phyloP scores from a whole-genome alignment of 306 rosid genomes.

The Sicyos baderoa region DNA sequence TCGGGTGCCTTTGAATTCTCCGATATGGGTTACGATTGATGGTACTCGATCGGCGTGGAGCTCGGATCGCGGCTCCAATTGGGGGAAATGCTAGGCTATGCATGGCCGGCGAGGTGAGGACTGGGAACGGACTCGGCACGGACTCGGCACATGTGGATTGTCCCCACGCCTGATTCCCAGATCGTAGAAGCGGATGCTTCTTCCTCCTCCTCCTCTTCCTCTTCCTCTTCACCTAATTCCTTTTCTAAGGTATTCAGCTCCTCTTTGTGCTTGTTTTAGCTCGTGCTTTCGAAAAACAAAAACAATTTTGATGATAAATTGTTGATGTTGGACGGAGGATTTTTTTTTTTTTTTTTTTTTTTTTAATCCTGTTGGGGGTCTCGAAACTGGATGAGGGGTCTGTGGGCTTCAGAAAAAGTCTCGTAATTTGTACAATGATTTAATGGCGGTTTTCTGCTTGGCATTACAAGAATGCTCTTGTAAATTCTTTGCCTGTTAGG shows the following conservation, averaged over 20 bases:
- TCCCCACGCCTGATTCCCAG: constrained; percentile 38
- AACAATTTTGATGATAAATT: not conserved
- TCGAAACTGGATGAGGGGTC: not conserved
- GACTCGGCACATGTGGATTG: constrained; percentile 56
- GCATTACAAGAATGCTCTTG: not conserved
- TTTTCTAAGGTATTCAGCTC: constrained; percentile 38
- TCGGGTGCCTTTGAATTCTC: constrained; percentile 17
- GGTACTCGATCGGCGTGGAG: constrained; percentile 34
- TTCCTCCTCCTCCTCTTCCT: constrained; percentile 35
- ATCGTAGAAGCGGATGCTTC: constrained; percentile 36
- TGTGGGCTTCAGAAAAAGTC: constrained; percentile 1
- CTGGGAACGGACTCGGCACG: constrained; percentile 50
- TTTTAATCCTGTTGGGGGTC: not conserved
- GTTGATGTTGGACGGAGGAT: constrained; percentile 4
- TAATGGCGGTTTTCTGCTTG: not conserved
- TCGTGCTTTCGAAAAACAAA: not conserved
- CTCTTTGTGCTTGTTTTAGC: not conserved
- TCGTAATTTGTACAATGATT: not conserved
- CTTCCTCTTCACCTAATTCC: constrained; percentile 34
- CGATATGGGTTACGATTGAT: constrained; percentile 31
- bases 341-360: not conserved
- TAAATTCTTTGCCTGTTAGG: not conserved
- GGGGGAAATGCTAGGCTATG: constrained; percentile 76
- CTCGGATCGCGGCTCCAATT: constrained; percentile 38
- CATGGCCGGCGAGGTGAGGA: constrained; percentile 51